These are phyloP conservation scores for Salix arbutifolia DNA, from an alignment of 345 rosid species.

Conservation along the genomic window DNA sequence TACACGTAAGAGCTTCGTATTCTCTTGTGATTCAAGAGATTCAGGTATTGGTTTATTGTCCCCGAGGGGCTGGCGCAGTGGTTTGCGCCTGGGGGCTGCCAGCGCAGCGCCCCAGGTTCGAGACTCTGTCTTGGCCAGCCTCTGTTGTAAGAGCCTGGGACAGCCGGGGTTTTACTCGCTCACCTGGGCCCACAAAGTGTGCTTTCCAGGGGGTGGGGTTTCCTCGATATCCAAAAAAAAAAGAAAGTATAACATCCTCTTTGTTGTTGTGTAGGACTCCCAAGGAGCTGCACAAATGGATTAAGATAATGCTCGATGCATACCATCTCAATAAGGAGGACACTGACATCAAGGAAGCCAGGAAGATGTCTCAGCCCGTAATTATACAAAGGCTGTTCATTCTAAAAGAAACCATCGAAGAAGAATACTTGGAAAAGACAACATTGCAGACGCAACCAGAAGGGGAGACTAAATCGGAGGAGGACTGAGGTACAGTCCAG, in stretches of 20 bases:
- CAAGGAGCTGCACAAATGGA: constrained; percentile 91
- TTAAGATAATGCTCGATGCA: constrained; percentile 79
- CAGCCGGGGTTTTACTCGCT: no score
- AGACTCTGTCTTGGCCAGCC: no score
- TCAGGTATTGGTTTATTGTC: background rate
- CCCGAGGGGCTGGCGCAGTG: no score
- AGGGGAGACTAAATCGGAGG: constrained; percentile 26
- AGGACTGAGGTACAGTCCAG: background rate
- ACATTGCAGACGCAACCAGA: constrained; percentile 3
- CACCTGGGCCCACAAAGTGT: no score
- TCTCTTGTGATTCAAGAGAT: background rate
- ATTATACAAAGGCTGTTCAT: constrained; percentile 82
- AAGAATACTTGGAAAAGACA: constrained; percentile 61
- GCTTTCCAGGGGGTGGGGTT: no score
- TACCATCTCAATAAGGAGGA: constrained; percentile 77
- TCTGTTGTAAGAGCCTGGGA: no score
- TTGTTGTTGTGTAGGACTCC: constrained; percentile 54
- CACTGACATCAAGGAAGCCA: constrained; percentile 77
- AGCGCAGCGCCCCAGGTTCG: no score
- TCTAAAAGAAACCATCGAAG: constrained; percentile 79
- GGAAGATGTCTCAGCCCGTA: constrained; percentile 74
- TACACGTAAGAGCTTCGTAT: constrained; percentile 54
- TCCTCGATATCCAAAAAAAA: no score
- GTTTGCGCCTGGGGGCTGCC: no score
- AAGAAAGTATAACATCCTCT: background rate